Conservation (phyloP, 2,329 filamentous ascomycete genomes). For the Diaporthe nobilis region DNA sequence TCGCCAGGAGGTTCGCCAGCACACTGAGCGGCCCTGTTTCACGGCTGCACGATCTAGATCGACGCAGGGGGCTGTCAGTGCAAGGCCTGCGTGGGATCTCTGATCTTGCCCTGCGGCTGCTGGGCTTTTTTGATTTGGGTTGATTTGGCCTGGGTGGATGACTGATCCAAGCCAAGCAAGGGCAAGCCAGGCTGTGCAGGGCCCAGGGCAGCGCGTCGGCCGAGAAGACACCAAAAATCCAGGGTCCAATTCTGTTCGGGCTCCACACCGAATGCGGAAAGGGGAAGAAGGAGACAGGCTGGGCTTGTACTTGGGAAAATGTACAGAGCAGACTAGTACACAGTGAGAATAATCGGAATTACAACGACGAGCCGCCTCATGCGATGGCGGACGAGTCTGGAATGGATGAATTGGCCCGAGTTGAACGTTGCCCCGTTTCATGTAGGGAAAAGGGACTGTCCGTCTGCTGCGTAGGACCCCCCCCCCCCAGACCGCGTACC, state of each 20-base stretch:
- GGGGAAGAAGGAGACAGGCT: slow-evolving; percentile 17
- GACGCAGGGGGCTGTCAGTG: slow-evolving; percentile 12
- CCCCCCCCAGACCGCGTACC: neutral
- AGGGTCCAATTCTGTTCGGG: slow-evolving; percentile 19
- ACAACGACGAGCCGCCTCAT: neutral
- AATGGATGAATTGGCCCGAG: slow-evolving; percentile 22
- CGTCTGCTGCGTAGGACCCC: neutral
- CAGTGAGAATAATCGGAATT: slow-evolving; percentile 3
- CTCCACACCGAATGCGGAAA: slow-evolving; percentile 31
- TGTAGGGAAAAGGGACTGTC: neutral
- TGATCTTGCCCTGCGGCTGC: slow-evolving; percentile 5
- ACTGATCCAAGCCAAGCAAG: slow-evolving; percentile 3
- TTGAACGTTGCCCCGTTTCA: slow-evolving; percentile 20
- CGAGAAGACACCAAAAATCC: slow-evolving; percentile 13
- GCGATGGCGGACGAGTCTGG: slow-evolving; percentile 7
- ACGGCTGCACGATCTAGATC: slow-evolving; percentile 37
- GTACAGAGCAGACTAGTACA: slow-evolving; percentile 1
- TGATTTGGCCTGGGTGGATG: slow-evolving; percentile 3
- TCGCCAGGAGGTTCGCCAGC: slow-evolving; percentile 11
- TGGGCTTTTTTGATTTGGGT: neutral
- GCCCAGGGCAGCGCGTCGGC: slow-evolving; percentile 23
- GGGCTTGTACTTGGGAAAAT: neutral
- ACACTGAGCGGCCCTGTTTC: slow-evolving; percentile 23
- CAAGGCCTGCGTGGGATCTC: slow-evolving; percentile 23
- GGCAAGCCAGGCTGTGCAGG: slow-evolving; percentile 1